Percentiles rank a stretch among this genome's conserved stretches.
These are phyloP conservation scores for Penicillium decumbens DNA, from an alignment of 2,329 filamentous ascomycete species.

Conservation along the genomic window DNA sequence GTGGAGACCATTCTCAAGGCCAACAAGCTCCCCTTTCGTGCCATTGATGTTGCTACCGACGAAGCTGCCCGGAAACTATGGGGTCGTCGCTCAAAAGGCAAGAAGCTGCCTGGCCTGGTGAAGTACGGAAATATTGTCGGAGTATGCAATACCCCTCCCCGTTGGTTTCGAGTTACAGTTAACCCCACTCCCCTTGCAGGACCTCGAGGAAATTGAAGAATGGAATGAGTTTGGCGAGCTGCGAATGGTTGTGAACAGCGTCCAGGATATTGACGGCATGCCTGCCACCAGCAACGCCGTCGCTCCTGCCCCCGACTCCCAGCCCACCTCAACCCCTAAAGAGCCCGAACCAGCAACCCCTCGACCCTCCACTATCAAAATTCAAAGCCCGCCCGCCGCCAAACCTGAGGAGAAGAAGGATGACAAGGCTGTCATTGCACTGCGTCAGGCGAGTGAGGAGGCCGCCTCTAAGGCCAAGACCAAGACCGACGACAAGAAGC, in stretches of 20 bases:
- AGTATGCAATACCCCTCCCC: slow-evolving; percentile 52
- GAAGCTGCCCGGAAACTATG: slow-evolving; percentile 84
- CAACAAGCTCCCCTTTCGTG: slow-evolving; percentile 90
- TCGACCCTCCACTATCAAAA: slow-evolving; percentile 39
- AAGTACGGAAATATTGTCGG: slow-evolving; percentile 82
- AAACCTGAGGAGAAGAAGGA: slow-evolving; percentile 35
- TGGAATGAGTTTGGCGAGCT: slow-evolving; percentile 99
- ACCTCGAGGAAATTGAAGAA: slow-evolving; percentile 90
- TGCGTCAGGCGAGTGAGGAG: slow-evolving; percentile 44
- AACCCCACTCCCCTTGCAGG: slow-evolving; percentile 49
- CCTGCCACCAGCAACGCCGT: slow-evolving; percentile 26
- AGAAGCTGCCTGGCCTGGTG: slow-evolving; percentile 83
- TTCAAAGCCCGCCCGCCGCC: slow-evolving; percentile 36
- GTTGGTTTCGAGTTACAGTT: background rate
- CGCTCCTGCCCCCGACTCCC: slow-evolving; percentile 21
- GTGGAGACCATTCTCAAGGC: slow-evolving; percentile 94
- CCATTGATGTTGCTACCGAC: slow-evolving; percentile 85
- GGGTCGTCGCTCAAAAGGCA: slow-evolving; percentile 76
- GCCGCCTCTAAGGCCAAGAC: slow-evolving; percentile 37
- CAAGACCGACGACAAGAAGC: slow-evolving; percentile 19
- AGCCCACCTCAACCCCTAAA: slow-evolving; percentile 24
- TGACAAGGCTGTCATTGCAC: slow-evolving; percentile 36
- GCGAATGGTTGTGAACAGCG: slow-evolving; percentile 67
- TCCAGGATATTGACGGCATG: slow-evolving; percentile 33
- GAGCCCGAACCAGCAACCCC: slow-evolving; percentile 20